Conservation (phyloP, 306 rosid species). For the Castanea sativa region DNA sequence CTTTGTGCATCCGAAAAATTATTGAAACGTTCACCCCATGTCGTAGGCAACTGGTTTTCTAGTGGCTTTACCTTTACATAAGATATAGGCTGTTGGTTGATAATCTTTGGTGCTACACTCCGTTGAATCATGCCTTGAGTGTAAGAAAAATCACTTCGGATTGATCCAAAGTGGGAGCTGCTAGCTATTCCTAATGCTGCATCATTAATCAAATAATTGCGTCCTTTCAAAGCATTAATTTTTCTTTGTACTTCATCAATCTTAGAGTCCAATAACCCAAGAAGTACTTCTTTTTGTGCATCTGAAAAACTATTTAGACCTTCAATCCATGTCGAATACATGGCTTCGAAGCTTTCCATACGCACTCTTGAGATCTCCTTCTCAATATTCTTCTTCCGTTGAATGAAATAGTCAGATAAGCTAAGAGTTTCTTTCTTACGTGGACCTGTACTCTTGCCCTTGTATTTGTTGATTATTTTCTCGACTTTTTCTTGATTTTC, state of each 20-base stretch:
- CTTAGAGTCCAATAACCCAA: background rate
- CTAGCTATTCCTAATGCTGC: too few species aligned
- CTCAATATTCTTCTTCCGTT: constrained; percentile 6
- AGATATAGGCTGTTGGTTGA: too few species aligned
- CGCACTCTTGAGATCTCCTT: background rate
- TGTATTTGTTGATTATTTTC: background rate
- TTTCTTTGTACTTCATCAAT: background rate
- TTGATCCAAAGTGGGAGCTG: too few species aligned
- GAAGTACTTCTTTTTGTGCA: background rate
- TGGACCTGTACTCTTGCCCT: background rate
- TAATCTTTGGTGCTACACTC: too few species aligned
- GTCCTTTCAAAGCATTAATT: constrained; percentile 1
- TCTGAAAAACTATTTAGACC: background rate
- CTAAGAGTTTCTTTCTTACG: background rate
- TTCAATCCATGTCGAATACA: constrained; percentile 21
- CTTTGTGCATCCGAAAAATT: too few species aligned
- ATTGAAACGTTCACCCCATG: too few species aligned
- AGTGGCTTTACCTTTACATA: too few species aligned
- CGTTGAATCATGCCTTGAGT: too few species aligned
- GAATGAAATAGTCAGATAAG: background rate
- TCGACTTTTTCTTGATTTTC: background rate
- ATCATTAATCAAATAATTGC: background rate
- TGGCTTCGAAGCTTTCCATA: background rate
- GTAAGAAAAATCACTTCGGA: too few species aligned
- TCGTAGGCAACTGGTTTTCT: too few species aligned